These are phyloP conservation scores for Diaporthe aspalathi DNA, from an alignment of 2,329 filamentous ascomycete genomes.

Conservation along the genomic window DNA sequence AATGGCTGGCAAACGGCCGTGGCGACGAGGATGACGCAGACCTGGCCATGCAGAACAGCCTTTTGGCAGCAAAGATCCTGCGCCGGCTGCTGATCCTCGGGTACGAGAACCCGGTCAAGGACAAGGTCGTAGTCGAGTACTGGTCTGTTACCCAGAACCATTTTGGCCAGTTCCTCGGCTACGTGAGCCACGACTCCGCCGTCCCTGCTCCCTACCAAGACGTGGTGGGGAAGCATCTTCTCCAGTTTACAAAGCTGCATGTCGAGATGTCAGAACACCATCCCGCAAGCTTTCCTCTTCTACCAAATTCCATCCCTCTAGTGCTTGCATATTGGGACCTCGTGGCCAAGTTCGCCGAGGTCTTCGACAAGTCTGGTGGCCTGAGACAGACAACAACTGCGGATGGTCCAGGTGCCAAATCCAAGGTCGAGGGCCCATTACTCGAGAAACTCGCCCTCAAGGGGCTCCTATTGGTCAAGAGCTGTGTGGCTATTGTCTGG, in stretches of 20 bases:
- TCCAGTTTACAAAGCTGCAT: slow-evolving; percentile 93
- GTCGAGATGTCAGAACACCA: slow-evolving; percentile 85
- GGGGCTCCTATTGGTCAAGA: slow-evolving; percentile 82
- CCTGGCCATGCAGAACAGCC: slow-evolving; percentile 78
- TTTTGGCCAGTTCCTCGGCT: slow-evolving; percentile 78
- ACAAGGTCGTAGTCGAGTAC: slow-evolving; percentile 79
- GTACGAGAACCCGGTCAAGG: slow-evolving; percentile 86
- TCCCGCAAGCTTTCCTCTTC: slow-evolving; percentile 82
- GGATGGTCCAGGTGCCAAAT: slow-evolving; percentile 54
- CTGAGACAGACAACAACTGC: slow-evolving; percentile 58
- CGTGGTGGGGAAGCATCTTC: slow-evolving; percentile 83
- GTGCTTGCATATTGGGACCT: slow-evolving; percentile 88
- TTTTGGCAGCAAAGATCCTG: slow-evolving; percentile 82
- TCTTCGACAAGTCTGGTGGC: slow-evolving; percentile 72
- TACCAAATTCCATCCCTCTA: slow-evolving; percentile 83
- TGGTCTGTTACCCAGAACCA: slow-evolving; percentile 84
- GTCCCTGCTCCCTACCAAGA: slow-evolving; percentile 66
- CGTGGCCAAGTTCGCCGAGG: slow-evolving; percentile 79
- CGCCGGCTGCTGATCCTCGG: slow-evolving; percentile 83
- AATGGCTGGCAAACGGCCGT: slow-evolving; percentile 66
- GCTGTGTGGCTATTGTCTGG: slow-evolving; percentile 87
- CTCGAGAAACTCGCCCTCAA: slow-evolving; percentile 85
- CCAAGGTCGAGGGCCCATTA: slow-evolving; percentile 70
- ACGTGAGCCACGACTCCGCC: slow-evolving; percentile 68
- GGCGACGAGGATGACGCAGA: slow-evolving; percentile 70